phyloP scores from a whole-genome alignment of 2,329 filamentous ascomycete species.

The Penicillium sp. region DNA sequence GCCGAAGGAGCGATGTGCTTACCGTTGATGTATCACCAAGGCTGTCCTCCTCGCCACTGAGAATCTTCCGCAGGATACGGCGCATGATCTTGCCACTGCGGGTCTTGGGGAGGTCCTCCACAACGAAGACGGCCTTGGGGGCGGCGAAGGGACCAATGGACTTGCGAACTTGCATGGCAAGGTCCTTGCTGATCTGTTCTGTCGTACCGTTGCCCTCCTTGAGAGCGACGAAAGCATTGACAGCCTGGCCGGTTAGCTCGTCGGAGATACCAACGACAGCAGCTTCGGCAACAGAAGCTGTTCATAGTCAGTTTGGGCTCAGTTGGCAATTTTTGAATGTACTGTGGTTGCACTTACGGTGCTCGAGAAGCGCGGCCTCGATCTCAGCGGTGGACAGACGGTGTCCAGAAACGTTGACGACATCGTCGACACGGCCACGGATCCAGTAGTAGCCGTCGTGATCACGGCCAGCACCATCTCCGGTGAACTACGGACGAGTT shows the following conservation, averaged over 20 bases:
- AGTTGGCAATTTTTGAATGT: background rate
- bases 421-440: conserved; percentile 94
- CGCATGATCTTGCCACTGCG: conserved; percentile 99
- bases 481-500: conserved; percentile 45
- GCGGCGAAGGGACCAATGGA: conserved; percentile 97
- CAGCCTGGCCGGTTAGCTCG: conserved; percentile 92
- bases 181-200: conserved; percentile 86
- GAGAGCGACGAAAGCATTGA: conserved; percentile 93
- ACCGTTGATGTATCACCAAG: conserved; percentile 90
- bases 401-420: conserved; percentile 96
- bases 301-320: conserved; percentile 17
- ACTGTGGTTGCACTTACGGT: conserved; percentile 52
- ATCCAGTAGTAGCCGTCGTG: conserved; percentile 99
- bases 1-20: conserved; percentile 40
- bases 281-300: conserved; percentile 72
- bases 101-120: conserved; percentile 95
- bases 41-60: conserved; percentile 95
- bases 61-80: conserved; percentile 91
- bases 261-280: conserved; percentile 91
- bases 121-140: conserved; percentile 86
- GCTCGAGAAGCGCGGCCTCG: conserved; percentile 92
- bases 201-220: conserved; percentile 76
- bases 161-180: conserved; percentile 91
- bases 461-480: conserved; percentile 89
- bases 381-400: conserved; percentile 96